Percentiles rank a stretch among this genome's conserved stretches.
Evolutionary conservation across 805 yeast genomes (phyloP).

Genomic region (Metschnikowia borealis): DNA sequence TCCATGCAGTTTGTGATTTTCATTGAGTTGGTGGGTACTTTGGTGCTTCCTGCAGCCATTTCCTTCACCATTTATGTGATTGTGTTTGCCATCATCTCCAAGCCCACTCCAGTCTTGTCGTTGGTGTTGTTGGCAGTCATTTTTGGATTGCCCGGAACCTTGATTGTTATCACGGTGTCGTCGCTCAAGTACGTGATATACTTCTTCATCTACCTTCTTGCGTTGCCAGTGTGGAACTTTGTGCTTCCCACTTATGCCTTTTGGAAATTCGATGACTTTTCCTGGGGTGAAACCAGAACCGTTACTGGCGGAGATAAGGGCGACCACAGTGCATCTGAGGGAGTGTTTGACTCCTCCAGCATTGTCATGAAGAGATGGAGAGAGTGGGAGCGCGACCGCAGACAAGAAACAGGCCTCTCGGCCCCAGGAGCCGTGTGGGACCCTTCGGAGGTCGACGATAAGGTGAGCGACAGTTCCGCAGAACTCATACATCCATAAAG

Average conservation of each 20-base stretch:
- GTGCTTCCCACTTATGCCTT: conserved; percentile 80
- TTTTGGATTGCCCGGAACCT: conserved; percentile 79
- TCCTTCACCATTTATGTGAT: conserved; percentile 78
- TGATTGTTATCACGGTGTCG: conserved; percentile 78
- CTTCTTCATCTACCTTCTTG: conserved; percentile 72
- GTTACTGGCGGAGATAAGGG: conserved; percentile 64
- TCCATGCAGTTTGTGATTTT: conserved; percentile 91
- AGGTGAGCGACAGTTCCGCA: conserved; percentile 1
- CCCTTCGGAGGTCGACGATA: conserved; percentile 27
- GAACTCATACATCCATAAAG: not conserved
- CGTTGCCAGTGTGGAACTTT: conserved; percentile 93
- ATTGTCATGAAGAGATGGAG: conserved; percentile 93
- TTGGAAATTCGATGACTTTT: conserved; percentile 95
- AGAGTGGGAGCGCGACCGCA: conserved; percentile 77
- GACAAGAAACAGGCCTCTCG: conserved; percentile 27
- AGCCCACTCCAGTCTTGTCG: conserved; percentile 75
- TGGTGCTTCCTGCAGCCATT: conserved; percentile 86
- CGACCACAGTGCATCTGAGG: conserved; percentile 65
- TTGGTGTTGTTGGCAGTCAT: conserved; percentile 71
- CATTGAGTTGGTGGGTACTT: conserved; percentile 80
- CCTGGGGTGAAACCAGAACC: conserved; percentile 95
- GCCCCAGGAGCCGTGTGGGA: conserved; percentile 45
- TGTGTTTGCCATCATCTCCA: conserved; percentile 61
- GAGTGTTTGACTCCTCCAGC: conserved; percentile 86
- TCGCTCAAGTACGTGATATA: conserved; percentile 68